Percentiles rank a stretch among this genome's conserved stretches.
These are phyloP conservation scores for Sarocladiaceae sp. DNA, from an alignment of 2,329 filamentous ascomycete genomes.

Conservation along the genomic window DNA sequence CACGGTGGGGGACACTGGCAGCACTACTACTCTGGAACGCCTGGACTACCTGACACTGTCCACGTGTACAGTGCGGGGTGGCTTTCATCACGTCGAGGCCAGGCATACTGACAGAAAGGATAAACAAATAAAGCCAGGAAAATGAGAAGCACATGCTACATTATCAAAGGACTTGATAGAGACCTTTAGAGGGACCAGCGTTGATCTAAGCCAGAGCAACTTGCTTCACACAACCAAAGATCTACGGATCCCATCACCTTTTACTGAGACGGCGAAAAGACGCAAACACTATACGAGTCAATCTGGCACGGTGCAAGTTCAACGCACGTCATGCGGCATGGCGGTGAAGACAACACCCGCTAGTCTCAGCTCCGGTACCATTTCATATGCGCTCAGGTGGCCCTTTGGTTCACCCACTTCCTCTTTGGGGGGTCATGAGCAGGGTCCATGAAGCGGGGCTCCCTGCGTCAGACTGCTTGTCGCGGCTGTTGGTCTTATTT, in stretches of 20 bases:
- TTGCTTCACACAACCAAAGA: neutral
- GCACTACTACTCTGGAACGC: too few species aligned
- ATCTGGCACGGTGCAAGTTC: too few species aligned
- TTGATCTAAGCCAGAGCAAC: neutral
- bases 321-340: neutral
- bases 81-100: too few species aligned
- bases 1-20: too few species aligned
- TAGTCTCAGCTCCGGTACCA: neutral
- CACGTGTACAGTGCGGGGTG: constrained; percentile 6
- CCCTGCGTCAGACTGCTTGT: neutral
- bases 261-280: too few species aligned
- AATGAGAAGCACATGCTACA: neutral
- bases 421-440: constrained; percentile 4
- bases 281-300: too few species aligned
- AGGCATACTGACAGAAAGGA: too few species aligned
- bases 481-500: neutral
- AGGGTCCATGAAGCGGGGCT: constrained; percentile 1
- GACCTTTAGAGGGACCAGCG: neutral
- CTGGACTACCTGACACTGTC: too few species aligned
- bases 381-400: neutral
- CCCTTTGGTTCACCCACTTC: neutral
- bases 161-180: too few species aligned
- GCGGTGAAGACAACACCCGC: neutral
- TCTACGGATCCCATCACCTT: too few species aligned
- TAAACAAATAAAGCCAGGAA: neutral